phyloP scores from a whole-genome alignment of 1,284 basidiomycete species.

The Ustilago lituana region DNA sequence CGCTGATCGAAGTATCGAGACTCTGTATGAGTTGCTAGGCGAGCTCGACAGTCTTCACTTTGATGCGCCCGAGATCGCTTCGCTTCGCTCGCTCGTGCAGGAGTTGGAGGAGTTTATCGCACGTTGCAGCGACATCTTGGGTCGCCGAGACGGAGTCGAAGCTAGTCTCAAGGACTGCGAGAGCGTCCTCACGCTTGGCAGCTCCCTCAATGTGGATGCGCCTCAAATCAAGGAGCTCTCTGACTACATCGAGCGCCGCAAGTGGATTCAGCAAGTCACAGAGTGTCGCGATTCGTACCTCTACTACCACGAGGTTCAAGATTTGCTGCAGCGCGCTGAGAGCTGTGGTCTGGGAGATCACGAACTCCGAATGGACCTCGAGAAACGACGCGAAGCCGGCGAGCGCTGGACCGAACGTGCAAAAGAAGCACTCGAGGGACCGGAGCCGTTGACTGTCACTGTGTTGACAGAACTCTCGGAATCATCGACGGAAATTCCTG shows the following conservation, averaged over 20 bases:
- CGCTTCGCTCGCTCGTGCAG: slow-evolving; percentile 73
- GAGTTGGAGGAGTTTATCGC: slow-evolving; percentile 75
- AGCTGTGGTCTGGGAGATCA: slow-evolving; percentile 73
- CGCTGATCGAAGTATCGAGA: slow-evolving; percentile 43
- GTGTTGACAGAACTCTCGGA: slow-evolving; percentile 44
- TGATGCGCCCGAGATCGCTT: slow-evolving; percentile 77
- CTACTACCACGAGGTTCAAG: slow-evolving; percentile 69
- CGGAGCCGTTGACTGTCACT: slow-evolving; percentile 11
- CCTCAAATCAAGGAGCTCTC: slow-evolving; percentile 79
- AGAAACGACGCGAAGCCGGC: slow-evolving; percentile 36
- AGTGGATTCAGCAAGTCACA: slow-evolving; percentile 72
- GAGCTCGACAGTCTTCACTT: slow-evolving; percentile 82
- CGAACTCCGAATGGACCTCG: slow-evolving; percentile 37
- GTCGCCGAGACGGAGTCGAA: slow-evolving; percentile 13
- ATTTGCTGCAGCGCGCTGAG: slow-evolving; percentile 77
- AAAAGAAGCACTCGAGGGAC: slow-evolving; percentile 16
- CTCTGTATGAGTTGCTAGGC: slow-evolving; percentile 71
- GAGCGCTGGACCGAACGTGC: slow-evolving; percentile 45
- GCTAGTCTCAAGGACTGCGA: slow-evolving; percentile 74
- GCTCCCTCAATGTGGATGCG: slow-evolving; percentile 79
- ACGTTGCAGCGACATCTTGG: slow-evolving; percentile 70
- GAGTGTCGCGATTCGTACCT: slow-evolving; percentile 67
- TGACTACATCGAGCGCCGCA: slow-evolving; percentile 78
- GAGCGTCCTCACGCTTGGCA: slow-evolving; percentile 75
- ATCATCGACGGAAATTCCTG: slow-evolving; percentile 41